phyloP scores from a whole-genome alignment of 495 filamentous ascomycete genomes.

The Trichoderma virens region DNA sequence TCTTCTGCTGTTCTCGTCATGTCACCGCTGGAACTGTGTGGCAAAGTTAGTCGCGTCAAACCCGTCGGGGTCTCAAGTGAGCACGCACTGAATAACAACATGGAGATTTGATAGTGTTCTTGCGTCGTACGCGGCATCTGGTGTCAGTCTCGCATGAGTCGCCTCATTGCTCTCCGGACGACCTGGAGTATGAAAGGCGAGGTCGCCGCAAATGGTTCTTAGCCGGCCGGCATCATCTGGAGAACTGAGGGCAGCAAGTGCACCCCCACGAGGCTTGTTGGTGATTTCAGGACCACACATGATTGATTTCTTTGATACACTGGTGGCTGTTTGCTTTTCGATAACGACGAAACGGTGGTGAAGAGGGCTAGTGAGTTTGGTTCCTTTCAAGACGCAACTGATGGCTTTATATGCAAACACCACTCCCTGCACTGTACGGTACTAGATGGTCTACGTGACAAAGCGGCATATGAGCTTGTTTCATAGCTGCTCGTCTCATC shows the following conservation, averaged over 20 bases:
- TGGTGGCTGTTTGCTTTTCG: too few relatives aligned
- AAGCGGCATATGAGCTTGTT: slow-evolving; percentile 9
- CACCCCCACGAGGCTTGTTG: slow-evolving; percentile 22
- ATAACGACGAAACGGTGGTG: too few relatives aligned
- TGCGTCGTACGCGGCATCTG: not conserved
- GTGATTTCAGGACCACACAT: slow-evolving; percentile 27
- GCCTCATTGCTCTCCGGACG: slow-evolving; percentile 18
- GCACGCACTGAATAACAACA: slow-evolving; percentile 25
- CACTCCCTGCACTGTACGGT: too few relatives aligned
- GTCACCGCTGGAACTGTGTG: slow-evolving; percentile 31
- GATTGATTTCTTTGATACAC: not conserved
- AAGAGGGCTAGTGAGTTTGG: too few relatives aligned
- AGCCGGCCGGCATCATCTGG: slow-evolving; percentile 12
- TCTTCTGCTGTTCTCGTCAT: slow-evolving; percentile 22
- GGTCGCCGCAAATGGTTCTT: slow-evolving; percentile 15
- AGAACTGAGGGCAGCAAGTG: slow-evolving; percentile 23
- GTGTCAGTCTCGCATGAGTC: slow-evolving; percentile 18
- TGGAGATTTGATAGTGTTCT: slow-evolving; percentile 5
- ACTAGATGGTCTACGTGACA: too few relatives aligned
- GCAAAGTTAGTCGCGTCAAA: not conserved
- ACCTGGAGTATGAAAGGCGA: slow-evolving; percentile 22
- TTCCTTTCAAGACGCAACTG: too few relatives aligned
- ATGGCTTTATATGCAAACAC: too few relatives aligned
- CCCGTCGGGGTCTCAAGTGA: not conserved
- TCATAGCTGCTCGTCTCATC: not conserved